These are phyloP conservation scores for Chlorella sp. DNA, from an alignment of 139 green algal species.

Conservation along the genomic window DNA sequence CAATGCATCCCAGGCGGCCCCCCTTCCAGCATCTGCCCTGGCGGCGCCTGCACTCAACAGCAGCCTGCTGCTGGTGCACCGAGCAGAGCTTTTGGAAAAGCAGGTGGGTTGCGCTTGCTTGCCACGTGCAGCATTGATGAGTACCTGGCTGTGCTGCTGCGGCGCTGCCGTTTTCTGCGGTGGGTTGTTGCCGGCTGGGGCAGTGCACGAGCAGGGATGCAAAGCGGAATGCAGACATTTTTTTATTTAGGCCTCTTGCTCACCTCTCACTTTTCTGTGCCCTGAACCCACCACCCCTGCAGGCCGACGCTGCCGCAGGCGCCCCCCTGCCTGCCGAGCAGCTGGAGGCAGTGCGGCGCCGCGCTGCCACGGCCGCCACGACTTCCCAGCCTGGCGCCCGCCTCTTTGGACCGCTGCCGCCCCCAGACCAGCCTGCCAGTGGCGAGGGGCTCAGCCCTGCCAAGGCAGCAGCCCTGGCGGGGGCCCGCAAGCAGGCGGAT, in stretches of 20 bases:
- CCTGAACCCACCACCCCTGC: too few relatives aligned
- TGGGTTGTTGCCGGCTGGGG: neutral
- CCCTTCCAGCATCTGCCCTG: neutral
- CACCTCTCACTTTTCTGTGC: neutral
- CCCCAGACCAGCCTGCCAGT: neutral
- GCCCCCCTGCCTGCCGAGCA: neutral
- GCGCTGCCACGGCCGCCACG: constrained; percentile 3
- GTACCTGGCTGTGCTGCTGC: neutral
- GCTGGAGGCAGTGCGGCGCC: neutral
- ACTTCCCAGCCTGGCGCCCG: neutral
- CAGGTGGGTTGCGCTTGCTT: neutral
- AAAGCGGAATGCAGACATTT: too few relatives aligned
- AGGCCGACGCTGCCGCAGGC: neutral
- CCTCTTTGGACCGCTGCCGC: neutral
- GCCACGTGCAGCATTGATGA: neutral
- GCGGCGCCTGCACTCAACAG: neutral
- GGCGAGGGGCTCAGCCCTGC: neutral
- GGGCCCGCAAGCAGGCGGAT: neutral
- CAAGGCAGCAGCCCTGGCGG: neutral
- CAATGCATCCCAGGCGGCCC: neutral
- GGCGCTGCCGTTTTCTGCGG: neutral
- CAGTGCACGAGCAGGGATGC: too few relatives aligned
- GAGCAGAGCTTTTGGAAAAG: neutral
- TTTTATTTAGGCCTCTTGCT: too few relatives aligned
- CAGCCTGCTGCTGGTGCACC: constrained; percentile 5